Base-by-base conservation (phyloP, 2,329 filamentous ascomycete genomes). In the Epichloe hybrida region DNA sequence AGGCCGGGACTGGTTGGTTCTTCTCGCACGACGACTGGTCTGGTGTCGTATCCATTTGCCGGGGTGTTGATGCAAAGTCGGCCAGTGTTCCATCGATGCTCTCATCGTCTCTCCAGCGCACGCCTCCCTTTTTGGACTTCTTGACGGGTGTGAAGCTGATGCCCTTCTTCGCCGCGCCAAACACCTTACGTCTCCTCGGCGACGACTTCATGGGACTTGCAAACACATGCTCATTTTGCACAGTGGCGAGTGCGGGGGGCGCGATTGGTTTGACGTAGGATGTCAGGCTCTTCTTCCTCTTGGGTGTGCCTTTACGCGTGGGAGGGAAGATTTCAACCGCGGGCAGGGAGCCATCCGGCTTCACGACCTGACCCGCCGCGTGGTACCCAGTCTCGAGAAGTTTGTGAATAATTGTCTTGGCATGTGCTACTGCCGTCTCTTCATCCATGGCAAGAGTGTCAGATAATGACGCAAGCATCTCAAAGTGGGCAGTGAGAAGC, bases 101-200 rank as follows among this genome's bases (percentile, higher is more conserved):
- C 61, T 80, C 88, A 59, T 97, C 93, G 60, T 97, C 93, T 52
- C 88, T 83, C 93, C 93, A 98, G 56, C 91, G 80, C 5, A 98
- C 91, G 44, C 77, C 83, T 53, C 90, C 80, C 67, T 23, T 88
- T 88, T 82, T 79, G 9, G 79, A 75, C 66, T 83, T 84, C 68
- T 87, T 95, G 54, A 83, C 83, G 0, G 89, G 88, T 1, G 88
- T 89, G 61, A 94, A 94, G 34, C 80, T 79, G 46, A 95, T 74
- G 12, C 81, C 80, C 68, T 94, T 95, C 54, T 75, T 74, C 23
- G 65, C 59, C 54, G 64, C 65, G 74, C 83, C 60, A 67, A 80
- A 56, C 36, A 66, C 69, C 70, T 86, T 93, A 56, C 87, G 82
- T 59, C 89, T 80, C 56, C 86, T 80, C n/a, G 91, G 90, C 17